These are phyloP conservation scores for Stachybotrys echinatus DNA, from an alignment of 2,329 filamentous ascomycete species.

Conservation along the genomic window DNA sequence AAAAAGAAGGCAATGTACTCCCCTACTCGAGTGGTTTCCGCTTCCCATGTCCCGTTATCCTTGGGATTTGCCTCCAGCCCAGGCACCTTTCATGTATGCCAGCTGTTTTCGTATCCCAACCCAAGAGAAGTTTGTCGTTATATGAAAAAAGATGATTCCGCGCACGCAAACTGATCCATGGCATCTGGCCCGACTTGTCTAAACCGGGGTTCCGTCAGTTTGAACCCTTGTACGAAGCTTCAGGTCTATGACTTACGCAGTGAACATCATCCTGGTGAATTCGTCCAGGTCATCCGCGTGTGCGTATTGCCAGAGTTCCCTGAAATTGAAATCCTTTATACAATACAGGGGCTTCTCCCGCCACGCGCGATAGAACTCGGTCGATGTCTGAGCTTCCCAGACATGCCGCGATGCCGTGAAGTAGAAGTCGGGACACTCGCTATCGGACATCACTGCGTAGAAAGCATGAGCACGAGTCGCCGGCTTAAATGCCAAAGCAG, in stretches of 20 bases:
- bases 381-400: slow-evolving; percentile 34
- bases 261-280: slow-evolving; percentile 31
- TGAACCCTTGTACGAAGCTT: neutral
- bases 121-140: no score
- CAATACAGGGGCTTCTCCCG: slow-evolving; percentile 33
- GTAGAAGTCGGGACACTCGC: slow-evolving; percentile 9
- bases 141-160: neutral
- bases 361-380: slow-evolving; percentile 38
- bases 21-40: no score
- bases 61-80: no score
- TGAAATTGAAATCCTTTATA: slow-evolving; percentile 27
- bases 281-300: slow-evolving; percentile 32
- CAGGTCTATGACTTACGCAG: slow-evolving; percentile 28
- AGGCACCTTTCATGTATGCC: no score
- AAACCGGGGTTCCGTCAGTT: neutral
- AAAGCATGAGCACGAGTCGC: neutral
- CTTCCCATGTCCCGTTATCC: no score
- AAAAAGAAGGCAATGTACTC: no score
- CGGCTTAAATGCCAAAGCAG: slow-evolving; percentile 1
- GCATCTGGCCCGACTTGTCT: slow-evolving; percentile 29
- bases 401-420: slow-evolving; percentile 36
- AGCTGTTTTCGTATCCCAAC: no score
- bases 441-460: slow-evolving; percentile 9
- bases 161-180: slow-evolving; percentile 28
- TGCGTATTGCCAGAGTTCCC: slow-evolving; percentile 30